Conservation (phyloP, 1,284 basidiomycete species). For the Malassezia nana region DNA sequence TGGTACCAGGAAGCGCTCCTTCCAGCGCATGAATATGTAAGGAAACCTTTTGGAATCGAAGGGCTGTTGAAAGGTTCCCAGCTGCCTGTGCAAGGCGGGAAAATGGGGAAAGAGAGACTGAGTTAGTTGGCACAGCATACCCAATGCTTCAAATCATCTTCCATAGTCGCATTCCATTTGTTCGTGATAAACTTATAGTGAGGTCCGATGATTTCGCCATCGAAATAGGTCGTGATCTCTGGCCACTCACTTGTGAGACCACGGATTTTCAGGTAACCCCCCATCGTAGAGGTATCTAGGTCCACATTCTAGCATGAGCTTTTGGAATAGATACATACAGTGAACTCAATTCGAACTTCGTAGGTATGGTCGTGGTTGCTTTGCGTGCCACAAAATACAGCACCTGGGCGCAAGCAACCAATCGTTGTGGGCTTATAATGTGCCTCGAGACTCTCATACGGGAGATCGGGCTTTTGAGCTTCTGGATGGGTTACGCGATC, state of each 20-base stretch:
- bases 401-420: conserved; percentile 40
- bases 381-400: conserved; percentile 39
- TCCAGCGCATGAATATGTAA: conserved; percentile 81
- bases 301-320: conserved; percentile 26
- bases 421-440: conserved; percentile 8
- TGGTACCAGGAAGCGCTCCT: conserved; percentile 87
- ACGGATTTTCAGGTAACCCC: conserved; percentile 45
- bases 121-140: background rate
- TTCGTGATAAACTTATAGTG: conserved; percentile 35
- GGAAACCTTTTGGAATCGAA: conserved; percentile 36
- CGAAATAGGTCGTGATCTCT: conserved; percentile 46
- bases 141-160: conserved; percentile 44
- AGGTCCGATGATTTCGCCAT: conserved; percentile 43
- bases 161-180: conserved; percentile 42
- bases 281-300: conserved; percentile 33
- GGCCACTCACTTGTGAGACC: conserved; percentile 47
- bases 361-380: conserved; percentile 38
- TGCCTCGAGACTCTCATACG: background rate
- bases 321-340: conserved; percentile 9
- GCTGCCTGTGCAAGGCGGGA: conserved; percentile 20
- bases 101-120: conserved; percentile 31
- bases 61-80: conserved; percentile 22
- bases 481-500: background rate
- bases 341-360: conserved; percentile 38
- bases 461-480: conserved; percentile 23